Conservation (phyloP, 148 eudicot genomes). For the Simmondsia chinensis region DNA sequence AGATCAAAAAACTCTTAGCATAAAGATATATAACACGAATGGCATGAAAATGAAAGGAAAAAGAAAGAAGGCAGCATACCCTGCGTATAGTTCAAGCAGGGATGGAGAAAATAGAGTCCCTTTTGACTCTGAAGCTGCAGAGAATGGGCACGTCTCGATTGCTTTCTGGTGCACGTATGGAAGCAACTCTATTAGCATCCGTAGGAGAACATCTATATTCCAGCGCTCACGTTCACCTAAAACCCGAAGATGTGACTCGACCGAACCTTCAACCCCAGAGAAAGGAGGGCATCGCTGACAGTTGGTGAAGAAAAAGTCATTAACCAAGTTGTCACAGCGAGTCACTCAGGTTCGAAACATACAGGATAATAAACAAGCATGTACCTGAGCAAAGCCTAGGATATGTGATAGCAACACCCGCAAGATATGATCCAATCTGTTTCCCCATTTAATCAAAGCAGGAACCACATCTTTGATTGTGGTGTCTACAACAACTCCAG, state of each 20-base stretch:
- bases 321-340: constrained; percentile 3
- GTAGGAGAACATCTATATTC: constrained; percentile 79
- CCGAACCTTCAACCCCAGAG: constrained; percentile 94
- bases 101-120: constrained; percentile 43
- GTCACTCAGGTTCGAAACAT: background rate
- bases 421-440: constrained; percentile 63
- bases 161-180: constrained; percentile 61
- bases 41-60: background rate
- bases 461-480: constrained; percentile 81
- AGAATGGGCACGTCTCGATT: constrained; percentile 77
- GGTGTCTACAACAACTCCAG: constrained; percentile 89
- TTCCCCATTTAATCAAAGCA: constrained; percentile 80
- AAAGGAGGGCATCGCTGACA: constrained; percentile 93
- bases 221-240: constrained; percentile 98
- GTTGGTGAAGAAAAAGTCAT: constrained; percentile 7
- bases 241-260: constrained; percentile 79
- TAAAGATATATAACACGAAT: constrained; percentile 4
- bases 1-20: constrained; percentile 15
- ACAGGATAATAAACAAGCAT: constrained; percentile 5
- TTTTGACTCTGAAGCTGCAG: constrained; percentile 40
- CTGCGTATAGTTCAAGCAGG: constrained; percentile 65
- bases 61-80: constrained; percentile 27
- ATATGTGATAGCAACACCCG: constrained; percentile 59
- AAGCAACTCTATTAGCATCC: constrained; percentile 73
- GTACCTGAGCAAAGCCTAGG: constrained; percentile 73